Evolutionary conservation across 2,329 filamentous ascomycete species (phyloP).

Genomic region (Trichoderma sp.): DNA sequence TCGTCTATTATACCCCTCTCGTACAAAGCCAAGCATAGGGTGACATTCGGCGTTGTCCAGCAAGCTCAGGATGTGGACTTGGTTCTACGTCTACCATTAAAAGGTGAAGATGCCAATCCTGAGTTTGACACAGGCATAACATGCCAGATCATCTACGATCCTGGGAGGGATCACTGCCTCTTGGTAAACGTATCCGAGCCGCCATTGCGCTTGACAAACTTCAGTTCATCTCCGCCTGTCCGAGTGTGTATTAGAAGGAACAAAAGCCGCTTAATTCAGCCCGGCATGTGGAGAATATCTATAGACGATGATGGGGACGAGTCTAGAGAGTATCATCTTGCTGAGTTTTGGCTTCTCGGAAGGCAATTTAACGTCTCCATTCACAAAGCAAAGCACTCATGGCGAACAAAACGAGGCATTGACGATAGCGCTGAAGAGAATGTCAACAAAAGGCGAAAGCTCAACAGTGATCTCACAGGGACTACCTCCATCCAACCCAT

Average conservation of each 20-base stretch:
- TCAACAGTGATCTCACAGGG: background rate
- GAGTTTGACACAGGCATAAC: background rate
- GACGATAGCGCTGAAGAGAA: background rate
- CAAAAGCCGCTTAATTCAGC: background rate
- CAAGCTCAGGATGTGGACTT: conserved; percentile 7
- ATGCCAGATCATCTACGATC: conserved; percentile 6
- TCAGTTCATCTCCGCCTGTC: background rate
- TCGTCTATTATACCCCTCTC: background rate
- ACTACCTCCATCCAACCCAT: background rate
- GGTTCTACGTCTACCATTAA: background rate
- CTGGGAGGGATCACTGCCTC: conserved; percentile 2
- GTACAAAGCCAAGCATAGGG: background rate
- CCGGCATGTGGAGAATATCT: conserved; percentile 17
- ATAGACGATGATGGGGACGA: background rate
- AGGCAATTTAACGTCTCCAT: conserved; percentile 8
- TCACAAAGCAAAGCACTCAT: background rate
- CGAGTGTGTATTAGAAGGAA: background rate
- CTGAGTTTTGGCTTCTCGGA: background rate
- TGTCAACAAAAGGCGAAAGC: background rate
- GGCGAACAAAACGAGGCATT: background rate
- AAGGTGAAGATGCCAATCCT: background rate
- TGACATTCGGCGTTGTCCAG: background rate
- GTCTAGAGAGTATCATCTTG: background rate
- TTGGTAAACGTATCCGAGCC: background rate
- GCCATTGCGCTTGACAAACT: background rate